These are phyloP conservation scores for Pistacia atlantica DNA, from an alignment of 345 rosid species.

Conservation along the genomic window DNA sequence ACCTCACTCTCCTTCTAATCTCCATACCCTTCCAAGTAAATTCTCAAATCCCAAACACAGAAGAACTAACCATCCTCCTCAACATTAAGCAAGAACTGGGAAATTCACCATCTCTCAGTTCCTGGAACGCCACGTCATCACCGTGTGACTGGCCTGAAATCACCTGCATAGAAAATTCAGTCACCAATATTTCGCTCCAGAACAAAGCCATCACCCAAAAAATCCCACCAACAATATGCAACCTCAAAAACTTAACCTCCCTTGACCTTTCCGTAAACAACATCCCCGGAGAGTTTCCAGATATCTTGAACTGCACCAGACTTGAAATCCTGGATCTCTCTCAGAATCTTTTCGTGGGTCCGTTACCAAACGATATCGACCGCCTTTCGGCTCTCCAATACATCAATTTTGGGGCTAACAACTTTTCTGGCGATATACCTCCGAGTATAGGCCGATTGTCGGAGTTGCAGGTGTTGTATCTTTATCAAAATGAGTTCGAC, in stretches of 20 bases:
- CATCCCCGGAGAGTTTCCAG: slow-evolving; percentile 71
- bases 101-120: slow-evolving; percentile 52
- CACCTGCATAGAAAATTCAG: slow-evolving; percentile 41
- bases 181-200: slow-evolving; percentile 41
- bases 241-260: slow-evolving; percentile 51
- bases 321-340: slow-evolving; percentile 64
- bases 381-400: slow-evolving; percentile 44
- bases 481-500: slow-evolving; percentile 49
- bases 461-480: slow-evolving; percentile 39
- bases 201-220: slow-evolving; percentile 41
- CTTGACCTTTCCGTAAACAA: slow-evolving; percentile 49
- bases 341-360: slow-evolving; percentile 62
- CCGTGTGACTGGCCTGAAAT: slow-evolving; percentile 72
- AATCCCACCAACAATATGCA: slow-evolving; percentile 62
- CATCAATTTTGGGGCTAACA: slow-evolving; percentile 57
- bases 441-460: slow-evolving; percentile 45
- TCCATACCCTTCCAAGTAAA: slow-evolving; percentile 42
- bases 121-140: slow-evolving; percentile 61
- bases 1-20: slow-evolving; percentile 36
- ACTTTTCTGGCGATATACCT: slow-evolving; percentile 78
- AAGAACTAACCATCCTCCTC: slow-evolving; percentile 56
- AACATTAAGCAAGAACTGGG: slow-evolving; percentile 54
- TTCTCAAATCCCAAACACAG: slow-evolving; percentile 37
- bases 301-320: slow-evolving; percentile 53
- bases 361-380: slow-evolving; percentile 65